Evolutionary conservation across 768 basidiomycete genomes (phyloP).

Genomic region (Galerina sulciceps): DNA sequence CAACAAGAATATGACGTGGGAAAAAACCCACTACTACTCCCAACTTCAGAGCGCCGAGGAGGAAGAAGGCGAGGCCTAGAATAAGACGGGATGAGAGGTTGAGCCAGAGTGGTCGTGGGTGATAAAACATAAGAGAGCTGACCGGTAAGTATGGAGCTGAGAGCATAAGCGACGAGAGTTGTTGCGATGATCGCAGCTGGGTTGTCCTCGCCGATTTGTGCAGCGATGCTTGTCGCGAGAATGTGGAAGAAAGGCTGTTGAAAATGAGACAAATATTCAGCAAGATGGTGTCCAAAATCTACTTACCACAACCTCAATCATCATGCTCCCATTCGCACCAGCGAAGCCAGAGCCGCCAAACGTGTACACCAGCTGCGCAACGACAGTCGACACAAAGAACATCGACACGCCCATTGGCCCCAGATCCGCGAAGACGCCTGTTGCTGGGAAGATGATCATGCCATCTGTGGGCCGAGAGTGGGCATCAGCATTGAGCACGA

Average conservation of each 20-base stretch:
- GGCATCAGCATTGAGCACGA: not conserved
- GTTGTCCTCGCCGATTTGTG: constrained; percentile 70
- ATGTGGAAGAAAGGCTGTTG: constrained; percentile 95
- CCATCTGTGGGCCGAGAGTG: constrained; percentile 59
- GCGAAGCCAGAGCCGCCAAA: constrained; percentile 88
- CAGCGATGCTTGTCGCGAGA: constrained; percentile 76
- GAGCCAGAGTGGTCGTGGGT: not conserved
- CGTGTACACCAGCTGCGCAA: constrained; percentile 86
- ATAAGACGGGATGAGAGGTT: constrained; percentile 6
- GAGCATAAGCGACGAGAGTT: constrained; percentile 85
- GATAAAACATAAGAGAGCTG: constrained; percentile 14
- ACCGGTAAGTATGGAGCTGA: constrained; percentile 90
- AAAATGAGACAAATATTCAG: not conserved
- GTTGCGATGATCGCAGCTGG: constrained; percentile 84
- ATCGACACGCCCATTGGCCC: constrained; percentile 93
- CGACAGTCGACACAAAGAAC: constrained; percentile 87
- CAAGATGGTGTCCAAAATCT: not conserved
- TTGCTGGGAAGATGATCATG: constrained; percentile 93
- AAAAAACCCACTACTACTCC: constrained; percentile 94
- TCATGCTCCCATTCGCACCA: constrained; percentile 93
- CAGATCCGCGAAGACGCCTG: constrained; percentile 77
- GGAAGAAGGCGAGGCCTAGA: constrained; percentile 77
- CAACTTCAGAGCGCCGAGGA: constrained; percentile 83
- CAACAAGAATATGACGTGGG: constrained; percentile 95
- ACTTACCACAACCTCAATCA: constrained; percentile 96